A percentile compares a stretch with the other conserved stretches of the same genome.
These are phyloP conservation scores for Cytospora piceae DNA, from an alignment of 2,329 filamentous ascomycete species.

Conservation along the genomic window DNA sequence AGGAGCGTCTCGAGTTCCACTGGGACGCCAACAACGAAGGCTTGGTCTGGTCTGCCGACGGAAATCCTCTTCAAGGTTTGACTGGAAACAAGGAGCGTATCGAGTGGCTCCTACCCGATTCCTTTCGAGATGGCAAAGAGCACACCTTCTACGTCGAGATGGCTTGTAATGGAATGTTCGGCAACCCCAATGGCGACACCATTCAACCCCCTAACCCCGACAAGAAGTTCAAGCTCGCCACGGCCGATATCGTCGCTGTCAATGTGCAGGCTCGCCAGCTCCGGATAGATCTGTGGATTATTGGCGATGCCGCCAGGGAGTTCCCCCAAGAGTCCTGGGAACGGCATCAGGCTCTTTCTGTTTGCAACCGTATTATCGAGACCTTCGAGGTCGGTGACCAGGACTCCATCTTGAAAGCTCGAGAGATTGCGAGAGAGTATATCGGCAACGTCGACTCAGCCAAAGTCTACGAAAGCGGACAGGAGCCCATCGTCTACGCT, in stretches of 20 bases:
- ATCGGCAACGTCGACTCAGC: constrained; percentile 82
- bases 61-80: constrained; percentile 87
- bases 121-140: constrained; percentile 81
- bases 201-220: constrained; percentile 91
- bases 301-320: constrained; percentile 88
- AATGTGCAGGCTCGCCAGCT: constrained; percentile 84
- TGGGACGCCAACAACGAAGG: constrained; percentile 97
- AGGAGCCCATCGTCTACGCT: constrained; percentile 77
- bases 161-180: constrained; percentile 99
- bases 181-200: constrained; percentile 80
- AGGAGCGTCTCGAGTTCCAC: constrained; percentile 88
- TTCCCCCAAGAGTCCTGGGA: constrained; percentile 89
- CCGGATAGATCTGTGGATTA: constrained; percentile 94
- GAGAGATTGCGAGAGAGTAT: constrained; percentile 82
- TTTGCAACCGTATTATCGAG: constrained; percentile 88
- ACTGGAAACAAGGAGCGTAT: constrained; percentile 86
- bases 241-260: constrained; percentile 85
- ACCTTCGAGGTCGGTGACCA: constrained; percentile 81
- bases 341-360: constrained; percentile 80
- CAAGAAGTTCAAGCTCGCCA: constrained; percentile 74
- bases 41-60: constrained; percentile 89
- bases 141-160: constrained; percentile 96
- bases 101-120: constrained; percentile 87
- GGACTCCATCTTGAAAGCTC: constrained; percentile 76
- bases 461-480: constrained; percentile 79